A percentile compares a stretch with the other conserved stretches of the same genome.
These are phyloP conservation scores for Candida vaughaniae DNA, from an alignment of 805 yeast species.

Conservation along the genomic window DNA sequence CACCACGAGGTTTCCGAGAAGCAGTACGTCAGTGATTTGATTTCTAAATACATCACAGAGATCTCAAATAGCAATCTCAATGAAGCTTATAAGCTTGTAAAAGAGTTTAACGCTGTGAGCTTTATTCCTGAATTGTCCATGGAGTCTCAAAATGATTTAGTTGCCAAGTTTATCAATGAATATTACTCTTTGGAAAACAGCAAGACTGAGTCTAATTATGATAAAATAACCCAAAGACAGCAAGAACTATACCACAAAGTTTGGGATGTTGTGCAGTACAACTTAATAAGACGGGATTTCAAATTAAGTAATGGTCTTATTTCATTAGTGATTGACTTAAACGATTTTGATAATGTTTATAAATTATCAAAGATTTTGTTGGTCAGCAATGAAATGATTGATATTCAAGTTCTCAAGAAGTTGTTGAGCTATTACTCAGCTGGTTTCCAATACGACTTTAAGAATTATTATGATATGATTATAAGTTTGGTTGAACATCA, in stretches of 20 bases:
- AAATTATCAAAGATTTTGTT: slow-evolving; percentile 37
- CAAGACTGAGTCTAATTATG: slow-evolving; percentile 6
- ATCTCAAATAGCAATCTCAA: slow-evolving; percentile 17
- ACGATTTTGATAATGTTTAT: slow-evolving; percentile 33
- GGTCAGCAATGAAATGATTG: slow-evolving; percentile 28
- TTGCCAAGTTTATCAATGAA: slow-evolving; percentile 21
- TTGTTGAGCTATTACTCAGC: slow-evolving; percentile 24
- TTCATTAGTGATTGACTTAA: slow-evolving; percentile 29
- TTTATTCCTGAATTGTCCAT: slow-evolving; percentile 38
- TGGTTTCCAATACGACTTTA: slow-evolving; percentile 19
- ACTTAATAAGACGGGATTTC: slow-evolving; percentile 37
- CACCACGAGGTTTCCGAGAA: slow-evolving; percentile 19
- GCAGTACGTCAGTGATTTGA: slow-evolving; percentile 34
- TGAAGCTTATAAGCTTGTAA: slow-evolving; percentile 25
- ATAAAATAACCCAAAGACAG: slow-evolving; percentile 2
- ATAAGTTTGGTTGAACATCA: slow-evolving; percentile 37
- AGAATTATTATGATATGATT: slow-evolving; percentile 29
- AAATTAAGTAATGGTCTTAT: slow-evolving; percentile 24
- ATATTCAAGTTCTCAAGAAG: slow-evolving; percentile 28
- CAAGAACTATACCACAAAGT: slow-evolving; percentile 15
- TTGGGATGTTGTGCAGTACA: slow-evolving; percentile 34
- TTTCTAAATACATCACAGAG: slow-evolving; percentile 43
- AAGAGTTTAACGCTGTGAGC: slow-evolving; percentile 25
- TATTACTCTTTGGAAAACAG: slow-evolving; percentile 18
- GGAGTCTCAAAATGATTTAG: slow-evolving; percentile 29